Evolutionary conservation across 2,329 filamentous ascomycete genomes (phyloP), one percentile per base, ranked within the genome.

Genomic region (Diaporthe capsici): DNA sequence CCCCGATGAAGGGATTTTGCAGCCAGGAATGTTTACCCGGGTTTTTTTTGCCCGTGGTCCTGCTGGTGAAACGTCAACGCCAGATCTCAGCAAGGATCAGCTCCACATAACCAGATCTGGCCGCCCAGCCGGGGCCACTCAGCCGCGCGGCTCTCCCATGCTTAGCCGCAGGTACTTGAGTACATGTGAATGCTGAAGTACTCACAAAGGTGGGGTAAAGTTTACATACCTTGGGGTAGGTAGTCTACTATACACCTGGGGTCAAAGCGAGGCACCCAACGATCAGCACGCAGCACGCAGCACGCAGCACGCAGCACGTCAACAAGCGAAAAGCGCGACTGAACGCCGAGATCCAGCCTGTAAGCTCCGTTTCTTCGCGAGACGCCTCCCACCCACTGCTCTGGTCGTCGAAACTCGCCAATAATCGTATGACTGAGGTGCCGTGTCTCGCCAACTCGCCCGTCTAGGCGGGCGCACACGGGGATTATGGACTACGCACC

Each of bases 401-500:
- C 8, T 42, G 39, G 10, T 3, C n/a, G 25, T 20, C 57, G 60
- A 42, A 17, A 28, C 9, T 51, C 17, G 31, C 15, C 31, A 22
- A 8, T 37, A 6, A 13, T 22, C 22, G 34, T 37, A 39, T 70
- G 47, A 68, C 17, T n/a, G 15, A 42, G 49, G 31, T n/a, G 47
- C 25, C 25, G 61, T 34, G 7, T 28, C 37, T 51, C 51, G 17
- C 67, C 61, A 51, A 22, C 70, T 17, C 34, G 49, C 42, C 73
- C 47, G 57, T 3, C 7, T 51, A 25, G 65, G 70, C 71, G 72
- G 70, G 57, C 22, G 47, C 28, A 20, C 25, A 17, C 71, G 22
- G 78, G 78, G 28, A 84, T 77, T 65, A 93, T 93, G 89, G 89
- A 93, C 79, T 89, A 89, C 61, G 87, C 92, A 67, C 89, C 89